phyloP scores from a whole-genome alignment of 345 rosid species.

The Eucalyptus erythrocorys region DNA sequence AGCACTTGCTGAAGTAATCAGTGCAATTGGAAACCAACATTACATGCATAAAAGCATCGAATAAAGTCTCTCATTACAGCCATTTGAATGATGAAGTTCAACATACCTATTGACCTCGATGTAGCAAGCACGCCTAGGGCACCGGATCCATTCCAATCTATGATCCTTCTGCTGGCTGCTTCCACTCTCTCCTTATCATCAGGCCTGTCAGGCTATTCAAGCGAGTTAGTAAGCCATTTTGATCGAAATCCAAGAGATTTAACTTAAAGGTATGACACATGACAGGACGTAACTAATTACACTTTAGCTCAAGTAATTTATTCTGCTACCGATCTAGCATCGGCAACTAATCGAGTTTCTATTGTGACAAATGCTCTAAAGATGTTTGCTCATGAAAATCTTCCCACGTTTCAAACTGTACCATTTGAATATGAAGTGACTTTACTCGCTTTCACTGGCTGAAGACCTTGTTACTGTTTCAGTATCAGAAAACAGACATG shows the following conservation, averaged over 20 bases:
- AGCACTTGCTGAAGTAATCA: background rate
- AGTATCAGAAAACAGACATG: background rate
- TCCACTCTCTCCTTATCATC: slow-evolving; percentile 83
- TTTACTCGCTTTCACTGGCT: background rate
- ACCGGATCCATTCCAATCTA: slow-evolving; percentile 86
- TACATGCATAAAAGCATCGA: background rate
- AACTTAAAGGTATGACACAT: background rate
- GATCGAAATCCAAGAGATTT: background rate
- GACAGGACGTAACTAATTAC: background rate
- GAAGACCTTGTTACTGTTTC: background rate
- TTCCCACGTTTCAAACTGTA: background rate
- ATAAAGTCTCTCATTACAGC: background rate
- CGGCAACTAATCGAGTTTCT: background rate
- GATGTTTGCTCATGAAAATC: background rate
- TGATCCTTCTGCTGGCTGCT: slow-evolving; percentile 81
- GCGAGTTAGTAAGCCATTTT: background rate
- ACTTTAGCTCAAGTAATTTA: background rate
- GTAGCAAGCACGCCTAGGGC: slow-evolving; percentile 91
- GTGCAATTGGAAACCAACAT: background rate
- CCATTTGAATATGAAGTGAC: background rate
- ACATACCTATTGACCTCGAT: slow-evolving; percentile 87
- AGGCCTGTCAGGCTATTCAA: slow-evolving; percentile 54
- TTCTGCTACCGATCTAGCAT: background rate
- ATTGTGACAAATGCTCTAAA: background rate
- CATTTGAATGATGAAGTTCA: background rate